Base-by-base conservation (phyloP, 2,329 filamentous ascomycete species). In the Neopestalotiopsis sp. region DNA sequence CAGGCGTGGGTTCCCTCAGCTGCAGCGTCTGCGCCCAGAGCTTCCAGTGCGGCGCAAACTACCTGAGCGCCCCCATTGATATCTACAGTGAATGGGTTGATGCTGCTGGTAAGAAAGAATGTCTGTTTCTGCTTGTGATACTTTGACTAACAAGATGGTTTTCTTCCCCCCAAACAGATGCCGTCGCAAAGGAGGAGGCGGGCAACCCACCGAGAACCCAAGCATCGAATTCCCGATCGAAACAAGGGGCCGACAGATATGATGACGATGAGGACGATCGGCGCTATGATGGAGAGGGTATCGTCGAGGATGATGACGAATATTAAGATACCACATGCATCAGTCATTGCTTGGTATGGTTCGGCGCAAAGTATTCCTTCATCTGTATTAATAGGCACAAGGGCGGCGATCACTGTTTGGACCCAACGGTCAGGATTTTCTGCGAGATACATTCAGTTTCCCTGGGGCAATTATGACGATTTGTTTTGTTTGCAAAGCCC, bases 51-150 rank as follows among this genome's bases (percentile, higher is more conserved):
- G 91, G 90, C 67, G 95, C 97, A 78, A 97, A 98, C 80, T 97
- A 97, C 80, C 90, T 98, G 32, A 97, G 94, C 32, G 93, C 93
- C 14, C 89, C 94, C 0, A 94, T 99, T 61, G 96, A 99, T 78
- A 95, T 99, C 7, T 99, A 99, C 78, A 93, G 94, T 42, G 96
- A 98, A 81, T 99, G 96, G 96, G 94, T 99, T 72, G 96, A 99
- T 82, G 96, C 96, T 72, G 84, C 88, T 72, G 86, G 88, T 89
- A 81, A 72, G 82, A 66, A 57, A 38, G 24, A 28, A 45, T 40
- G 72, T 72, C 57, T 13, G 71, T 49, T 38, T 4, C n/a, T 17
- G 49, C 3, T 68, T 61, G 17, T 52, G 20, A 13, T 1, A 34
- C 32, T 30, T 30, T 52, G 13, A 60, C 62, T 74, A 69, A 65